Base-by-base conservation (phyloP, 169 alveolate genomes). In the Ichthyophthirius multifiliis region DNA sequence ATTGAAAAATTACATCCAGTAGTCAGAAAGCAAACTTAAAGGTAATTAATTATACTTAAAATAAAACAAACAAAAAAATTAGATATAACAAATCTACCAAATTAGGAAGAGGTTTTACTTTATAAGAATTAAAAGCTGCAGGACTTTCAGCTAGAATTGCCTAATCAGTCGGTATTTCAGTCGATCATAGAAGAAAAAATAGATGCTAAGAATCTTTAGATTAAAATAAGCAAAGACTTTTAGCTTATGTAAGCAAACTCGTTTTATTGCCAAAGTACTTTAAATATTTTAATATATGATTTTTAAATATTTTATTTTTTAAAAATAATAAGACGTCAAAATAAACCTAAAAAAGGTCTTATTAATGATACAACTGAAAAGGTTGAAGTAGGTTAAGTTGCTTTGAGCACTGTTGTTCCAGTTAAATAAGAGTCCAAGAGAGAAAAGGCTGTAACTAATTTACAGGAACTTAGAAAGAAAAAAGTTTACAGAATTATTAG, bases 41-140 rank as follows among this genome's bases (percentile, higher is more conserved):
- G 71, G 71, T 55, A 39, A 55, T 15, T 55, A 55, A n/a, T n/a
- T n/a, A n/a, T n/a, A n/a, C n/a, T n/a, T n/a, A n/a, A n/a, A n/a
- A n/a, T n/a, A n/a, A n/a, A n/a, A n/a, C n/a, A n/a, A n/a, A n/a
- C n/a, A n/a, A 55, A 20, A 15, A 2, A n/a, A 45, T n/a, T 65
- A 97, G 99, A 84, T 98, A 99, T 96, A 98, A 98, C 95, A 88
- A 92, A 90, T 98, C 97, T 94, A 86, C 96, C 32, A 98, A 99
- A 80, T 89, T 93, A 65, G 99, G 99, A 81, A 90, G 99, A 80
- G 99, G 99, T 55, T 99, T 99, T 96, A 96, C 99, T 30, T 92
- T 97, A 18, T 97, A 96, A 83, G 99, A 99, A 94, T 93, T 99
- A 83, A 96, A 97, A 93, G 97, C 92, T 77, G 99, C 99, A 41